Percentiles rank a stretch among this genome's conserved stretches.
phyloP scores from a whole-genome alignment of 768 basidiomycete genomes.

The Gyrodon lividus region DNA sequence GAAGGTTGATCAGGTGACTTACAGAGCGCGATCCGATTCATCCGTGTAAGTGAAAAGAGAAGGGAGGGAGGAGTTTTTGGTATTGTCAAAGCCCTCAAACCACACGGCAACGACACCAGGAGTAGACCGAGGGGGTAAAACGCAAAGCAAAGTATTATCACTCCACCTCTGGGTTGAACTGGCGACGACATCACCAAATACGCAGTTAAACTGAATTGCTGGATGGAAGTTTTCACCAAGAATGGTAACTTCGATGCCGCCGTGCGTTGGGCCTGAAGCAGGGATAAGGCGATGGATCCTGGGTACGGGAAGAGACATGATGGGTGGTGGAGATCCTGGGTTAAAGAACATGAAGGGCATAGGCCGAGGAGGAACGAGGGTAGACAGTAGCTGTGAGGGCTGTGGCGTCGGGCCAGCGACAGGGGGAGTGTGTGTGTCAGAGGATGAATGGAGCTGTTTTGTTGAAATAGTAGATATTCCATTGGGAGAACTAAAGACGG shows the following conservation, averaged over 20 bases:
- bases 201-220: conserved; percentile 64
- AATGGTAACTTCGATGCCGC: conserved; percentile 93
- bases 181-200: conserved; percentile 83
- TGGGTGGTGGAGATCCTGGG: conserved; percentile 45
- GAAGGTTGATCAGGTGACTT: conserved; percentile 33
- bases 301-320: conserved; percentile 54
- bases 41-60: conserved; percentile 88
- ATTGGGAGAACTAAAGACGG: conserved; percentile 17
- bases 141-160: conserved; percentile 88
- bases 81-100: conserved; percentile 74
- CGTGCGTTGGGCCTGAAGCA: conserved; percentile 79
- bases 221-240: conserved; percentile 89
- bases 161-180: conserved; percentile 90
- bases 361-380: conserved; percentile 36
- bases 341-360: conserved; percentile 66
- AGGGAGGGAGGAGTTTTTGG: conserved; percentile 50
- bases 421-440: conserved; percentile 19
- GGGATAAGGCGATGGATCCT: conserved; percentile 86
- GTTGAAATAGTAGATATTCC: conserved; percentile 13
- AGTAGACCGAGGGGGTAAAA: conserved; percentile 77
- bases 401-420: conserved; percentile 15
- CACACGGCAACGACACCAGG: conserved; percentile 89
- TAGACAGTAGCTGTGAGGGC: conserved; percentile 16
- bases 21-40: conserved; percentile 87
- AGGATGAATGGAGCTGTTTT: conserved; percentile 16